Percentiles rank a stretch among this genome's conserved stretches.
Conservation (phyloP, 192 early-diverging fungal genomes). For the Mycoemilia scoparia region DNA sequence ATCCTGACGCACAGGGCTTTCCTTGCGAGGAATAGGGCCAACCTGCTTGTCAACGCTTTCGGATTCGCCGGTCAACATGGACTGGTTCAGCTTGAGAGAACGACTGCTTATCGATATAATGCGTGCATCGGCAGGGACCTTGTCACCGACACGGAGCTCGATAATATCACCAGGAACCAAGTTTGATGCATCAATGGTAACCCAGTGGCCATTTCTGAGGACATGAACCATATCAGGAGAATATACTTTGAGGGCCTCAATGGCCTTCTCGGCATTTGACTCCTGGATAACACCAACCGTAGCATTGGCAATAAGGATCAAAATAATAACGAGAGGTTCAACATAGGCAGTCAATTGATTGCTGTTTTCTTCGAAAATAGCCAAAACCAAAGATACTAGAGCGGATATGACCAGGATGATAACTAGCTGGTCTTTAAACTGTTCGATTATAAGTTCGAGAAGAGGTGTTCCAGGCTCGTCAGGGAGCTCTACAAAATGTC, state of each 20-base stretch:
- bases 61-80: conserved; percentile 90
- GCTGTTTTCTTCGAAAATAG: conserved; percentile 64
- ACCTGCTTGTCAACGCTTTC: conserved; percentile 58
- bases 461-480: conserved; percentile 78
- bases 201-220: conserved; percentile 46
- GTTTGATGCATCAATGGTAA: conserved; percentile 43
- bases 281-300: conserved; percentile 95
- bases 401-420: conserved; percentile 86
- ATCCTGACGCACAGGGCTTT: conserved; percentile 77
- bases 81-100: conserved; percentile 85
- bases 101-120: conserved; percentile 62
- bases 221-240: conserved; percentile 91
- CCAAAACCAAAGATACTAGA: conserved; percentile 79
- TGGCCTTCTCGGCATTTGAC: conserved; percentile 89
- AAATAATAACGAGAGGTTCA: conserved; percentile 91
- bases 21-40: no score
- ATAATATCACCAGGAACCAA: conserved; percentile 97
- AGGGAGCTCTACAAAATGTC: no score
- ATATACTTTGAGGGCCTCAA: conserved; percentile 92
- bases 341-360: conserved; percentile 74
- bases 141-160: conserved; percentile 78
- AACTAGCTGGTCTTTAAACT: conserved; percentile 98
- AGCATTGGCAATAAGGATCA: conserved; percentile 96
- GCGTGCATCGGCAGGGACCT: conserved; percentile 89
- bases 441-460: conserved; percentile 84